Evolutionary conservation across 306 rosid genomes (phyloP), one percentile per base, ranked within the genome.

Genomic region (Corylus heterophylla): DNA sequence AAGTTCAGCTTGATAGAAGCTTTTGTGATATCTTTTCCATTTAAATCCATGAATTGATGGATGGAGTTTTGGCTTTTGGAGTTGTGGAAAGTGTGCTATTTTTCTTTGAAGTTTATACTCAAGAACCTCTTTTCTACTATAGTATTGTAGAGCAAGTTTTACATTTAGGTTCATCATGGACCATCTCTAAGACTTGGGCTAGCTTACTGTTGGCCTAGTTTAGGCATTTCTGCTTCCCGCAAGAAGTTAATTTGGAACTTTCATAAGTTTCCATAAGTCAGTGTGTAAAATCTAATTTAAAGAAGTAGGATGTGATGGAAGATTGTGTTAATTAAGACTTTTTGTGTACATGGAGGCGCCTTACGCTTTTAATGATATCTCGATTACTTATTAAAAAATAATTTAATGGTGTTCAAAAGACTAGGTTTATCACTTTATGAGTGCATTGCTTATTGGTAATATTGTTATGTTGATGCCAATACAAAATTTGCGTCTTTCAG

Each of bases 1-100:
- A 84, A 85, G 99, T 76, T 83, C 76, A 69, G 42, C 50, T 45
- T 73, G 11, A 20, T 69, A 11, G 48, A 54, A 75, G 73, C 78
- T 62, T 76, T 49, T 35, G 50, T 55, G 69, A 55, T 80, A 37
- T n/a, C 37, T 73, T 14, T 52, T 70, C 20, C 67, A 25, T 71
- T 42, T 78, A 10, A 29, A 12, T 75, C 48, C 51, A 39, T 47
- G 75, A 58, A 31, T 58, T 50, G 73, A 63, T 54, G 39, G 22
- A n/a, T 8, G 44, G 68, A 66, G 45, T 74, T 66, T 71, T 50
- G 77, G 71, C 69, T 82, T 25, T 74, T 54, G 72, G 58, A 67
- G 69, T 81, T 69, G 56, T 22, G 56, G 48, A 80, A 25, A n/a
- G 69, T 29, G 27, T 49, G 54, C 17, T 70, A 27, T 12, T 73